These are phyloP conservation scores for Syzygium syzygioides DNA, from an alignment of 441 rosid genomes.

Conservation along the genomic window DNA sequence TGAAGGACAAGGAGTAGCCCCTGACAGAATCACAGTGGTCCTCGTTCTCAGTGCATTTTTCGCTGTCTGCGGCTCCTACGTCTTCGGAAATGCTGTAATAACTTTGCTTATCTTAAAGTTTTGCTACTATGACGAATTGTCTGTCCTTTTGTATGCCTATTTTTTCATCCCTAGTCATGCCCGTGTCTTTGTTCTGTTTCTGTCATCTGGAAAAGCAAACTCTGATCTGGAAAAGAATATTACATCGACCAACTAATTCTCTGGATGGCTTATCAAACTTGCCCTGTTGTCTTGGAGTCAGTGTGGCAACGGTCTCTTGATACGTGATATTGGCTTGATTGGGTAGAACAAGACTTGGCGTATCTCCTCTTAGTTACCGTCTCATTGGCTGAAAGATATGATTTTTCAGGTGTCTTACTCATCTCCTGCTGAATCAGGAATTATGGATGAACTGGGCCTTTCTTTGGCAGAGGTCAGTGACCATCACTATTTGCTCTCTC, in stretches of 20 bases:
- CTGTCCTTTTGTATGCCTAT: background rate
- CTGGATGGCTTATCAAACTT: background rate
- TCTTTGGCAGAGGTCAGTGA: constrained; percentile 54
- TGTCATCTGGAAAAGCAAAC: background rate
- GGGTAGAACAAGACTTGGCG: too few relatives aligned
- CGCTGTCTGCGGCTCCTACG: constrained; percentile 25
- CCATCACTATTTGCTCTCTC: background rate
- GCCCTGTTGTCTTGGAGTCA: background rate
- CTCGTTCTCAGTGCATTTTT: constrained; percentile 20
- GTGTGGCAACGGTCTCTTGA: background rate
- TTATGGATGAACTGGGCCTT: constrained; percentile 49
- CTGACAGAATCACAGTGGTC: background rate
- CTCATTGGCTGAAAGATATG: background rate
- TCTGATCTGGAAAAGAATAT: background rate
- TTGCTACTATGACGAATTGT: background rate
- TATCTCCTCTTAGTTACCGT: background rate
- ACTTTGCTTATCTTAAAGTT: background rate
- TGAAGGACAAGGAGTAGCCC: background rate
- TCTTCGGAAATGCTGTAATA: constrained; percentile 31
- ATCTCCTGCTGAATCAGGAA: constrained; percentile 66
- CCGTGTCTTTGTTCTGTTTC: background rate
- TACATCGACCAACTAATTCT: background rate
- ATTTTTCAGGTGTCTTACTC: constrained; percentile 63
- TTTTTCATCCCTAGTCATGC: background rate
- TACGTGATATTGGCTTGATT: too few relatives aligned